Conservation (phyloP, 1,139 yeast species). For the Kodamaea fungicola region DNA sequence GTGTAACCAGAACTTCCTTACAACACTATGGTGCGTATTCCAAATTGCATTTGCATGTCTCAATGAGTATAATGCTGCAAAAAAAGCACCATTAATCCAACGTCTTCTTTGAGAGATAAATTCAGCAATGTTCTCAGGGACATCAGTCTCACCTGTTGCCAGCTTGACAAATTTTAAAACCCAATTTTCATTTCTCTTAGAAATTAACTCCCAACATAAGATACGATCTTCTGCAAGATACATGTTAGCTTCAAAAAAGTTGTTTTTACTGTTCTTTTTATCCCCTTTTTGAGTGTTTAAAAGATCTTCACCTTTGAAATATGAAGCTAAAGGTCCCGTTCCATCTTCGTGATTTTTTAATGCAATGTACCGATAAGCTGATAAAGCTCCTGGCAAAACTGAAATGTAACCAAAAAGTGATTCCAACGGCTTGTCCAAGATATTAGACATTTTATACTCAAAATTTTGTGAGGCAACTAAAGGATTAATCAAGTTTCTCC, state of each 20-base stretch:
- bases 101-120: slow-evolving; percentile 93
- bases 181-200: slow-evolving; percentile 86
- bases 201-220: slow-evolving; percentile 94
- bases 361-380: slow-evolving; percentile 92
- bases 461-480: slow-evolving; percentile 95
- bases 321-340: slow-evolving; percentile 84
- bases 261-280: slow-evolving; percentile 43
- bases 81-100: slow-evolving; percentile 97
- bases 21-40: slow-evolving; percentile 76
- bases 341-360: slow-evolving; percentile 83
- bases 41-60: slow-evolving; percentile 76
- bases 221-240: slow-evolving; percentile 97
- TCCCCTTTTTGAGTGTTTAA: slow-evolving; percentile 24
- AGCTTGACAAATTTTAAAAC: slow-evolving; percentile 86
- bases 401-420: slow-evolving; percentile 90
- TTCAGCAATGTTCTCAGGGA: slow-evolving; percentile 87
- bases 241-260: slow-evolving; percentile 95
- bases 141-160: slow-evolving; percentile 97
- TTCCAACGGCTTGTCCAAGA: slow-evolving; percentile 91
- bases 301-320: slow-evolving; percentile 84
- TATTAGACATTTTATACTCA: slow-evolving; percentile 94
- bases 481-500: slow-evolving; percentile 79
- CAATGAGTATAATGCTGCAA: slow-evolving; percentile 90
- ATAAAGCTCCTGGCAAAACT: slow-evolving; percentile 93
- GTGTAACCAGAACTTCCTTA: slow-evolving; percentile 76